A percentile compares a stretch with the other conserved stretches of the same genome.
These are phyloP conservation scores for Astrephomene gubernaculifera DNA, from an alignment of 139 green algal species.

Conservation along the genomic window DNA sequence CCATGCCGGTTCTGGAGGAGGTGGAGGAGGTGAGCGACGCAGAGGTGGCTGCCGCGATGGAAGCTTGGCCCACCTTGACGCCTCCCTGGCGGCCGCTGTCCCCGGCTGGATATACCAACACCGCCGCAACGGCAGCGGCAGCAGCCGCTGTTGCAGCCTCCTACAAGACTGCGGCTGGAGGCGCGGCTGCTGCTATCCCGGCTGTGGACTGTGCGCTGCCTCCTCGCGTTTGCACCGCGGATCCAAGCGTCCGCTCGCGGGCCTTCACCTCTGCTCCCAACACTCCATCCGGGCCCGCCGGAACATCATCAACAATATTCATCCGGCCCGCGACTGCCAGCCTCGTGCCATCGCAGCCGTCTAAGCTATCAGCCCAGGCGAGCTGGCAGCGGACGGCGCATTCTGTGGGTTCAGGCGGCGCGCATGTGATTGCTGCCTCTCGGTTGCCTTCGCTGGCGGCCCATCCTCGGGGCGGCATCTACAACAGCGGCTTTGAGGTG, in stretches of 20 bases:
- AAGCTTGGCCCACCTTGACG: background rate
- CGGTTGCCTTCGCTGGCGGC: background rate
- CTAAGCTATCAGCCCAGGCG: no score
- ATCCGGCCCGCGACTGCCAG: no score
- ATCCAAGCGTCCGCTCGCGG: no score
- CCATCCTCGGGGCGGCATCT: background rate
- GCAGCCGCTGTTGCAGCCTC: background rate
- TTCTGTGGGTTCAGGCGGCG: no score
- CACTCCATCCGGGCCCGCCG: no score
- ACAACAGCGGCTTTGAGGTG: background rate
- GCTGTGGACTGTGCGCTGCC: no score
- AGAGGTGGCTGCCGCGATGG: background rate
- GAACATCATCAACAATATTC: no score
- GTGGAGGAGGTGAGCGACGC: background rate
- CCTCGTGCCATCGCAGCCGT: no score
- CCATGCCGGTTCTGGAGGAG: background rate
- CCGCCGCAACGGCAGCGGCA: background rate
- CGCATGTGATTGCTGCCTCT: no score
- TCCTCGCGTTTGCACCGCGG: no score
- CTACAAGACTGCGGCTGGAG: background rate
- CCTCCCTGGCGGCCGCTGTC: conserved; percentile 1
- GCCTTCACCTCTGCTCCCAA: no score
- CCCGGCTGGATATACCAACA: background rate
- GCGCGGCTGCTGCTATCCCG: no score
- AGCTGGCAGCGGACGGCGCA: background rate